These are phyloP conservation scores for Litchi chinensis DNA, from an alignment of 345 rosid species.

Conservation along the genomic window DNA sequence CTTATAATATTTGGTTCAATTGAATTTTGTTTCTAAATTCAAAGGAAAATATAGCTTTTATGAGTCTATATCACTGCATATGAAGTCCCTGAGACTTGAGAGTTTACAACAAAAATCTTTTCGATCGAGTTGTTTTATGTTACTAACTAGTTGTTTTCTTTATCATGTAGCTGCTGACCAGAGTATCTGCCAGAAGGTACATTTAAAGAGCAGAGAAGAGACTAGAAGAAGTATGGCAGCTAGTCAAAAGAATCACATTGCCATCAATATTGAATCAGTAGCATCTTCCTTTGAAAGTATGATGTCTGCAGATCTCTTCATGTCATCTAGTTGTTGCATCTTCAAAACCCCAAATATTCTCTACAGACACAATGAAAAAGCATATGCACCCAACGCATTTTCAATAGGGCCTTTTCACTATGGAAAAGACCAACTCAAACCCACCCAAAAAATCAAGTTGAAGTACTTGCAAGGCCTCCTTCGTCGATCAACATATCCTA, in stretches of 20 bases:
- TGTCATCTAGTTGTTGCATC: slow-evolving; percentile 24
- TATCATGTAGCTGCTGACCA: not conserved
- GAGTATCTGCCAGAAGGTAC: not conserved
- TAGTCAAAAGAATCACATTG: not conserved
- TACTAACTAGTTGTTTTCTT: not conserved
- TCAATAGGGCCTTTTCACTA: slow-evolving; percentile 37
- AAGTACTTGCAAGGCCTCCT: slow-evolving; percentile 30
- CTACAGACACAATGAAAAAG: slow-evolving; percentile 17
- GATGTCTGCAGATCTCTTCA: slow-evolving; percentile 8
- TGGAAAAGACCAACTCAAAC: not conserved
- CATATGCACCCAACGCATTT: slow-evolving; percentile 32
- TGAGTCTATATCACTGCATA: no score
- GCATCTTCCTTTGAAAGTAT: slow-evolving; percentile 10
- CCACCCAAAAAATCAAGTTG: slow-evolving; percentile 22
- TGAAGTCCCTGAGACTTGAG: no score
- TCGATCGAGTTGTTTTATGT: not conserved
- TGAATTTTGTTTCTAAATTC: not conserved
- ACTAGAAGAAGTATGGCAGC: not conserved
- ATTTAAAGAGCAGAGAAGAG: no score
- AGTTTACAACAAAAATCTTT: not conserved
- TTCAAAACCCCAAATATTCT: slow-evolving; percentile 31
- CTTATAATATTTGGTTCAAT: no score
- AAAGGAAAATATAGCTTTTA: no score
- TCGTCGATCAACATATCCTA: not conserved
- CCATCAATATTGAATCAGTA: slow-evolving; percentile 6